These are phyloP conservation scores for Spencermartinsiella europaea DNA, from an alignment of 805 yeast genomes.

Conservation along the genomic window DNA sequence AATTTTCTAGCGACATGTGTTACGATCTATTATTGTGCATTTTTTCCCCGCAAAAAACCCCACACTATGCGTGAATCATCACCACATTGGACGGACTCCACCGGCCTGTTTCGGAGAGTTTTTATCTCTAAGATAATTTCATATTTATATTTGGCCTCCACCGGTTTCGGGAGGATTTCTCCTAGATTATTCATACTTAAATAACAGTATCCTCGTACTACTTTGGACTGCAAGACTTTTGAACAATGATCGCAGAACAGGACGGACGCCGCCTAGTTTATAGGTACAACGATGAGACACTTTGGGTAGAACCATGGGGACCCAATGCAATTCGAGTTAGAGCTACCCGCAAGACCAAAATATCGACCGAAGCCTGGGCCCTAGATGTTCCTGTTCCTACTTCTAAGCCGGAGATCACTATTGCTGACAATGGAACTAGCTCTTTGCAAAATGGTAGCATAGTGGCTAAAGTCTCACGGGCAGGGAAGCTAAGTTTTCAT, in stretches of 20 bases:
- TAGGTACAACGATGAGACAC: conserved; percentile 15
- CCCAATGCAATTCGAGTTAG: conserved; percentile 16
- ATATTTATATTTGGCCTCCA: too few species aligned
- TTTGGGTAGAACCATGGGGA: conserved; percentile 21
- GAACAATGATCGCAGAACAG: background rate
- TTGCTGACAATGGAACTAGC: background rate
- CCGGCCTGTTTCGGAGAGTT: too few species aligned
- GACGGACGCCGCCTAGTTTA: conserved; percentile 10
- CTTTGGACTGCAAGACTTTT: too few species aligned
- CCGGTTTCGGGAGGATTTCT: too few species aligned
- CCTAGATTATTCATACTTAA: too few species aligned
- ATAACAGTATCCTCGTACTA: too few species aligned
- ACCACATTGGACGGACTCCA: too few species aligned
- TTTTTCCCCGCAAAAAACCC: too few species aligned
- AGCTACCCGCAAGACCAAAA: conserved; percentile 8
- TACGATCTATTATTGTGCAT: too few species aligned
- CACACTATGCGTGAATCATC: too few species aligned
- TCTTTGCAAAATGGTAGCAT: conserved; percentile 15
- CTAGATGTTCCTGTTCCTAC: conserved; percentile 3
- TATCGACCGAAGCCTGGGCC: conserved; percentile 15
- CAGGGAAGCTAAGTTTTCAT: conserved; percentile 14
- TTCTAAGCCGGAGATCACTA: conserved; percentile 1
- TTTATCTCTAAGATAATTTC: too few species aligned
- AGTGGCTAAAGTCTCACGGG: conserved; percentile 10
- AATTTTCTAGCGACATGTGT: too few species aligned